Evolutionary conservation across 2,329 filamentous ascomycete species (phyloP).

Genomic region (Phaeosphaeriaceae sp.): DNA sequence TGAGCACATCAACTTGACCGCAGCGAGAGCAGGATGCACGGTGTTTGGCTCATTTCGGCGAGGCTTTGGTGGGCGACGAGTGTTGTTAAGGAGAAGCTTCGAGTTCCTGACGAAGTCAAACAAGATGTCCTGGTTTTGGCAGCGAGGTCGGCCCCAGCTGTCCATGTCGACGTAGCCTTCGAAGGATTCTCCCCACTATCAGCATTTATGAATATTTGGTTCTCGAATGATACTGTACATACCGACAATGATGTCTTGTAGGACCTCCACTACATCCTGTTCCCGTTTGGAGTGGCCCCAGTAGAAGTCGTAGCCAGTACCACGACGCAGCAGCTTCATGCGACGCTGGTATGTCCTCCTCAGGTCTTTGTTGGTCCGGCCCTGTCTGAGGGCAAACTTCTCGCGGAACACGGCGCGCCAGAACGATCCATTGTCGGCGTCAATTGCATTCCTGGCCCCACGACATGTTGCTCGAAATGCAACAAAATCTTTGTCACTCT

Average conservation of each 20-base stretch:
- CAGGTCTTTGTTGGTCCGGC: constrained; percentile 36
- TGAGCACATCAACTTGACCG: constrained; percentile 42
- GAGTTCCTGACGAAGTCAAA: constrained; percentile 39
- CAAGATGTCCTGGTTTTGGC: constrained; percentile 44
- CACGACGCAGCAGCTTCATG: constrained; percentile 27
- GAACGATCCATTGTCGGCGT: constrained; percentile 51
- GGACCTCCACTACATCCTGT: constrained; percentile 43
- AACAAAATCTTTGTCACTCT: constrained; percentile 53
- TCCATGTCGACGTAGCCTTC: constrained; percentile 18
- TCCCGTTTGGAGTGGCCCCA: constrained; percentile 33
- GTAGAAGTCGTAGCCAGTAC: constrained; percentile 24
- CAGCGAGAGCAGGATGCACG: constrained; percentile 27
- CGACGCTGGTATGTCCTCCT: constrained; percentile 47
- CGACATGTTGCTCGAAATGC: constrained; percentile 52
- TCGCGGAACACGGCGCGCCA: constrained; percentile 56
- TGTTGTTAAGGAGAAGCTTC: constrained; percentile 30
- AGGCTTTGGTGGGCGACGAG: constrained; percentile 26
- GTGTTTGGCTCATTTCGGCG: constrained; percentile 6
- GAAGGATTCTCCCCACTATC: constrained; percentile 30
- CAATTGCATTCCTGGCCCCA: constrained; percentile 48
- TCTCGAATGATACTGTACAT: constrained; percentile 19
- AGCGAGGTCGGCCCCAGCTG: constrained; percentile 24
- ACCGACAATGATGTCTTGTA: constrained; percentile 56
- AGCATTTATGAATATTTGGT: not conserved
- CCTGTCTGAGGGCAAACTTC: constrained; percentile 48